Base-by-base conservation (phyloP, 768 basidiomycete species). In the Suillus fuscotomentosus region DNA sequence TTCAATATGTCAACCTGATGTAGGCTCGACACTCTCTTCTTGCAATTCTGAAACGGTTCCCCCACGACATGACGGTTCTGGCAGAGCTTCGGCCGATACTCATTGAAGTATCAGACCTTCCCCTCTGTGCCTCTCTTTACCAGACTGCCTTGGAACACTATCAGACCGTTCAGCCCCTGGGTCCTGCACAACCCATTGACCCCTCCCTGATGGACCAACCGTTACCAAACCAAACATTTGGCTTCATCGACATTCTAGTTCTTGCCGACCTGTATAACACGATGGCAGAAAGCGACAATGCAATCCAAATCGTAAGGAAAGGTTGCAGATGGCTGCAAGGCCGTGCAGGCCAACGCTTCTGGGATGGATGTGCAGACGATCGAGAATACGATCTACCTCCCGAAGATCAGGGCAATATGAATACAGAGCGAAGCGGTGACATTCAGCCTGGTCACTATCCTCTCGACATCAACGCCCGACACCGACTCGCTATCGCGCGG, bases 321-420 rank as follows among this genome's bases (percentile, higher is more conserved):
- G 96, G 95, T 1, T 89, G 86, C 60, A 79, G 97, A 62, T 99
- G 97, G 97, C 75, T 98, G n/a, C 94, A 98, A 73, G 93, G 94
- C 0, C 80, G 97, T 39, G 79, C 77, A 39, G 79, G 84, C 54
- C 89, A 91, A 71, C 82, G 80, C 61, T 88, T 89, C 63, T 98
- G 95, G 95, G 92, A 95, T 67, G 73, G 83, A 24, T 85, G 88
- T 61, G 84, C 84, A 38, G 96, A 99, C 72, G 97, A 99, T 72
- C 81, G 95, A 57, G 97, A 99, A 76, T 99, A 86, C 71, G 93
- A 95, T 70, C 70, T 83, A 22, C 66, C 70, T 17, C 75, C 71
- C 65, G 73, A 62, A 74, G 27, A 41, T 70, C 36, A 55, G 57
- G 69, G 69, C 65, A 69, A 45, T 17, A 67, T 69, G 22, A 70